Percentiles rank a stretch among this genome's conserved stretches.
Conservation (phyloP, 2,329 filamentous ascomycete species). For the Epichloe aotearoae region DNA sequence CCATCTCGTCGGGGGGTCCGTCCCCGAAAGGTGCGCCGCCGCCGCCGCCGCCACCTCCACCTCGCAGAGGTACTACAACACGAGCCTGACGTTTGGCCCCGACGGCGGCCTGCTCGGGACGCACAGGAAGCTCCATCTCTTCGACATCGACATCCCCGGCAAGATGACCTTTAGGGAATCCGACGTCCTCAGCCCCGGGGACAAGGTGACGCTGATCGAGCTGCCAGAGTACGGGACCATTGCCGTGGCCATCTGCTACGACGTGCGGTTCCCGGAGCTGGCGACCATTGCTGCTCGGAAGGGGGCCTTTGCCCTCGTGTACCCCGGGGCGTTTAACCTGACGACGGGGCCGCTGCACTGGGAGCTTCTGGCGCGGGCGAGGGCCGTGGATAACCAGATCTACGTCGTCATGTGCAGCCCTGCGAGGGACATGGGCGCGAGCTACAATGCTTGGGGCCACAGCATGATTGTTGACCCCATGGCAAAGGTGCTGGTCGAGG, state of each 20-base stretch:
- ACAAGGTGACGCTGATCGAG: slow-evolving; percentile 74
- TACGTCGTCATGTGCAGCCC: slow-evolving; percentile 91
- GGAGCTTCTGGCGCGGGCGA: slow-evolving; percentile 66
- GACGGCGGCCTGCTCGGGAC: slow-evolving; percentile 67
- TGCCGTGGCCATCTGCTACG: slow-evolving; percentile 90
- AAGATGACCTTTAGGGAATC: slow-evolving; percentile 87
- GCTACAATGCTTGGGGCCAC: slow-evolving; percentile 87
- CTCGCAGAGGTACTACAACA: slow-evolving; percentile 72
- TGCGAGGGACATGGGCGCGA: slow-evolving; percentile 61
- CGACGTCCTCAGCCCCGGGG: slow-evolving; percentile 75
- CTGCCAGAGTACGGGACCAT: slow-evolving; percentile 81
- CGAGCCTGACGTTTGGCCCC: slow-evolving; percentile 70
- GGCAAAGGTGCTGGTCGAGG: slow-evolving; percentile 69
- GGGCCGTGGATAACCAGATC: slow-evolving; percentile 87
- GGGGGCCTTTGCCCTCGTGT: slow-evolving; percentile 78
- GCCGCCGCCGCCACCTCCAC: background rate
- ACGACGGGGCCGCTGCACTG: slow-evolving; percentile 90
- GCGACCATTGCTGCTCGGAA: slow-evolving; percentile 77
- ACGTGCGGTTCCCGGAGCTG: slow-evolving; percentile 90
- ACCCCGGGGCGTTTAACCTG: slow-evolving; percentile 89
- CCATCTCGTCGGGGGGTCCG: slow-evolving; percentile 83
- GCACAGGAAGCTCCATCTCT: slow-evolving; percentile 89
- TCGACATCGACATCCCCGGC: slow-evolving; percentile 94
- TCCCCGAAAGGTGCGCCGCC: slow-evolving; percentile 59
- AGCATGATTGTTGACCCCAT: slow-evolving; percentile 80